A percentile compares a stretch with the other conserved stretches of the same genome.
Evolutionary conservation across 305 asterid genomes (phyloP).

Genomic region (Fraxinus platypoda): DNA sequence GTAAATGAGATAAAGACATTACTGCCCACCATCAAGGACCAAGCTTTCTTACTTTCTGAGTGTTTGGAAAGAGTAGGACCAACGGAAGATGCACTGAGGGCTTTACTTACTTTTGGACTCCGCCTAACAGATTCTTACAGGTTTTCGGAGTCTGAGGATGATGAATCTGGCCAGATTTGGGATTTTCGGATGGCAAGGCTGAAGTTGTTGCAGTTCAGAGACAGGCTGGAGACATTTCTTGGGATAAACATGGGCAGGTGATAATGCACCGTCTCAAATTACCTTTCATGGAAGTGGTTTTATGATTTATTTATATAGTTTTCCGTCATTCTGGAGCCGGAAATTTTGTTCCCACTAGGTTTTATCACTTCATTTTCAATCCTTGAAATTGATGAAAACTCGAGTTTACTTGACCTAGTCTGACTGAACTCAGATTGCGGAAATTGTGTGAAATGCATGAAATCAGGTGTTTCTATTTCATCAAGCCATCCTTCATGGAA

Average conservation of each 20-base stretch:
- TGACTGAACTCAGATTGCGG: background rate
- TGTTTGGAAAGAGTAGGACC: constrained; percentile 73
- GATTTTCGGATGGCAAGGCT: constrained; percentile 79
- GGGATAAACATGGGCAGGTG: constrained; percentile 99
- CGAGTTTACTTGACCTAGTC: background rate
- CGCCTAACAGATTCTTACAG: constrained; percentile 59
- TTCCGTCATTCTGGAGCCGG: constrained; percentile 16
- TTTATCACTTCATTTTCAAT: constrained; percentile 15
- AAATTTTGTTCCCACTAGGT: constrained; percentile 6
- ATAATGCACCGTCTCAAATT: constrained; percentile 29
- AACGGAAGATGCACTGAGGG: constrained; percentile 76
- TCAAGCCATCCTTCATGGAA: background rate
- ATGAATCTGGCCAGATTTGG: constrained; percentile 58
- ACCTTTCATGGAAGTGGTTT: background rate
- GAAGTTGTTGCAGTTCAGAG: constrained; percentile 70
- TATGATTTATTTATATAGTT: constrained; percentile 5
- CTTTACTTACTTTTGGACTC: constrained; percentile 74
- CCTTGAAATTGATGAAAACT: constrained; percentile 7
- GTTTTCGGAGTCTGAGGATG: constrained; percentile 59
- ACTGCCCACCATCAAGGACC: constrained; percentile 67
- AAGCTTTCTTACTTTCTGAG: constrained; percentile 63
- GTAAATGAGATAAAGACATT: constrained; percentile 64
- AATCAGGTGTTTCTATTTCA: background rate
- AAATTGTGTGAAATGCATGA: background rate
- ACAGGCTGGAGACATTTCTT: constrained; percentile 90